Base-by-base conservation (phyloP, 768 basidiomycete genomes). In the Lactifluus echinatus region DNA sequence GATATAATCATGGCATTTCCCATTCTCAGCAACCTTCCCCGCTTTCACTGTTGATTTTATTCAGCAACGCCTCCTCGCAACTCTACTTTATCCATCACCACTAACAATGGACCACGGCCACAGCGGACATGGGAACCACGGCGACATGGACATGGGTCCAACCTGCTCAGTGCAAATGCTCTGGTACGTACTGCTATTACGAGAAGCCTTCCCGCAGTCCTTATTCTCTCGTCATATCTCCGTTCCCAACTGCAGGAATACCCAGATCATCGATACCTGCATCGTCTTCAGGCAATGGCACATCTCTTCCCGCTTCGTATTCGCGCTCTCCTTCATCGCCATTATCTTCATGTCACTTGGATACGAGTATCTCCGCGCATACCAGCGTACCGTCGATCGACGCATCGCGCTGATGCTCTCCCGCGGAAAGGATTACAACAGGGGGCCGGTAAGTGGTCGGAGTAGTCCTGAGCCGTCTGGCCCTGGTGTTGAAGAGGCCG, bases 251-350 rank as follows among this genome's bases (percentile, higher is more conserved):
- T 19, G 7, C 59, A 82, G 81, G 86, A 90, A 90, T 71, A 86
- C 86, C 37, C 80, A 90, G 54, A 79, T 89, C 64, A 70, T 83
- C 68, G 76, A 89, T 72, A 89, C 88, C 44, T 92, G 89, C 73
- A 76, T 91, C 71, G 84, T 93, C 72, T 90, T 91, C 73, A 72
- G 67, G 14, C 75, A 77, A 60, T 93, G 89, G 87, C 88, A 90
- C 72, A 81, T 93, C 64, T 72, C 66, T 59, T 78, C 83, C 23
- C 72, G 68, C 49, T 60, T 74, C 56, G 69, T 73, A 24, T 89
- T 93, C 67, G 60, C 83, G 59, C 60, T 84, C 58, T 89, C 88
- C 24, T 84, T 80, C 69, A 43, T 83, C 60, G 77, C 73, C 54
- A 82, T 93, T 69, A 75, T 84, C 54, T 71, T 70, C 0, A 76